Conservation (phyloP, 805 yeast genomes). For the Wickerhamomyces subpelliculosus region DNA sequence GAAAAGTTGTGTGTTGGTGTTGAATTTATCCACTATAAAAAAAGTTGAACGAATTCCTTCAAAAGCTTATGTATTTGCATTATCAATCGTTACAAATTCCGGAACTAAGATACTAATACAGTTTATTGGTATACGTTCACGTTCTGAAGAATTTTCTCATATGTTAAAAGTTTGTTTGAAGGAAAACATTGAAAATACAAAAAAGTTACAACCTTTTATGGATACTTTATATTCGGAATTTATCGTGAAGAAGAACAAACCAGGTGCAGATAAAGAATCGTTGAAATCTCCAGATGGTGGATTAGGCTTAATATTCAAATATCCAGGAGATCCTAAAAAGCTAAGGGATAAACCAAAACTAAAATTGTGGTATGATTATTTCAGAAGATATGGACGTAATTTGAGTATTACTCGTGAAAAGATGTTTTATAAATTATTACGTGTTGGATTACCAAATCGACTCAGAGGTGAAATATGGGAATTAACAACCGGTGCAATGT, state of each 20-base stretch:
- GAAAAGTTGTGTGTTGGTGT: slow-evolving; percentile 55
- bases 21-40: slow-evolving; percentile 73
- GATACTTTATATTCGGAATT: slow-evolving; percentile 83
- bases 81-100: slow-evolving; percentile 62
- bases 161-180: slow-evolving; percentile 53
- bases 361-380: slow-evolving; percentile 91
- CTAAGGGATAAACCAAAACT: slow-evolving; percentile 77
- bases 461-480: slow-evolving; percentile 98
- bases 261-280: slow-evolving; percentile 26
- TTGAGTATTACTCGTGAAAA: slow-evolving; percentile 67
- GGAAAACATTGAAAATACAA: slow-evolving; percentile 56
- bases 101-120: slow-evolving; percentile 59
- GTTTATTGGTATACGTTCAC: slow-evolving; percentile 71
- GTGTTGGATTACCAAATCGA: slow-evolving; percentile 93
- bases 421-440: slow-evolving; percentile 70
- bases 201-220: slow-evolving; percentile 56
- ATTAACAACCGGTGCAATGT: slow-evolving; percentile 79
- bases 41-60: slow-evolving; percentile 84
- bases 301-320: slow-evolving; percentile 74
- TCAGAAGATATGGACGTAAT: slow-evolving; percentile 78
- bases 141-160: slow-evolving; percentile 75
- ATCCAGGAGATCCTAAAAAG: slow-evolving; percentile 82
- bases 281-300: slow-evolving; percentile 72
- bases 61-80: slow-evolving; percentile 68
- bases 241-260: slow-evolving; percentile 44